These are phyloP conservation scores for Penicillium lagena DNA, from an alignment of 495 filamentous ascomycete species.

Conservation along the genomic window DNA sequence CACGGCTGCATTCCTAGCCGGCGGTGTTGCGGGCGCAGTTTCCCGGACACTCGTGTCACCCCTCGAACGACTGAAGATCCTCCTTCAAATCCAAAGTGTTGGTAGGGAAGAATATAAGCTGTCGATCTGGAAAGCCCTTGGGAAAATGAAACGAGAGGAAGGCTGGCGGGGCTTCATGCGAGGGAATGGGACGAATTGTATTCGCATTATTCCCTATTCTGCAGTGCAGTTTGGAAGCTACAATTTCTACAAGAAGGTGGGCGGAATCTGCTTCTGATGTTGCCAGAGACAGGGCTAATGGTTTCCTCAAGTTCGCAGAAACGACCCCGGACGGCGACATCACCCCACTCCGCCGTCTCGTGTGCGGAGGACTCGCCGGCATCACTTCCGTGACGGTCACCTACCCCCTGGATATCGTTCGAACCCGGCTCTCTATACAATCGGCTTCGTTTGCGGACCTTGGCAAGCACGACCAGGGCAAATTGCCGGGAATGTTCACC, in stretches of 20 bases:
- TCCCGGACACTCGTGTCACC: constrained; percentile 95
- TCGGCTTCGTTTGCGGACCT: constrained; percentile 87
- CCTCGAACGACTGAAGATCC: constrained; percentile 89
- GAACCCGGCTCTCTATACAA: constrained; percentile 91
- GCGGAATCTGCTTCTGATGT: constrained; percentile 13
- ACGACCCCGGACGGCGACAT: constrained; percentile 58
- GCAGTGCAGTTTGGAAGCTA: constrained; percentile 98
- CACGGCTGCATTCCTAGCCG: constrained; percentile 88
- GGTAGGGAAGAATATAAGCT: constrained; percentile 89
- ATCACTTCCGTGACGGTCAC: constrained; percentile 84
- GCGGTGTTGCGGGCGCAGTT: constrained; percentile 92
- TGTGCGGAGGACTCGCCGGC: constrained; percentile 84
- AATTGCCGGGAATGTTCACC: constrained; percentile 88
- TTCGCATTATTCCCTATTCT: constrained; percentile 95
- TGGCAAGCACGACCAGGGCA: constrained; percentile 36
- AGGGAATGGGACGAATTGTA: constrained; percentile 96
- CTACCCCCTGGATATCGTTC: constrained; percentile 91
- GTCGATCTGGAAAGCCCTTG: constrained; percentile 79
- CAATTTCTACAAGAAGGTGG: constrained; percentile 91
- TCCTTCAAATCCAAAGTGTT: constrained; percentile 91
- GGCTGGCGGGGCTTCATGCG: constrained; percentile 95
- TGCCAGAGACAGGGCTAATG: too few species aligned
- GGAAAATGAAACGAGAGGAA: constrained; percentile 94
- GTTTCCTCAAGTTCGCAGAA: constrained; percentile 60
- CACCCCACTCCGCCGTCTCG: constrained; percentile 59